Evolutionary conservation across 176 grass and related monocot genomes (phyloP), one percentile per base, ranked within the genome.

Genomic region (Oryza meridionalis): DNA sequence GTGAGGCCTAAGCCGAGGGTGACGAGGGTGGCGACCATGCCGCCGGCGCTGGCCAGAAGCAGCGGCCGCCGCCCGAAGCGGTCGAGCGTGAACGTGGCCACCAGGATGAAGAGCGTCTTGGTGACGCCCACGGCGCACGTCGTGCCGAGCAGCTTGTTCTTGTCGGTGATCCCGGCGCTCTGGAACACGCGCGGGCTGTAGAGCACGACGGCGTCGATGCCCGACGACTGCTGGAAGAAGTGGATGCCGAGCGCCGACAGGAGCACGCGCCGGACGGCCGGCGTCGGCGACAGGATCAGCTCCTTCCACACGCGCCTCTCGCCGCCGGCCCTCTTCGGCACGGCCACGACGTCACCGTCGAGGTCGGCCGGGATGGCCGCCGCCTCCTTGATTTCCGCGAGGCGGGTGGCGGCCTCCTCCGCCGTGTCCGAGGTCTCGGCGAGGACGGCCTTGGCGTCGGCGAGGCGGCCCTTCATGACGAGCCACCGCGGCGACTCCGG

Each of bases 221-320:
- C 94, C 2, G 94, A 96, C 26, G 94, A 81, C 82, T 96, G 94
- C 88, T 96, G 91, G 94, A 96, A 96, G 86, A 96, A 96, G 25
- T 96, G 91, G 72, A 96, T 84, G 66, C 91, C 94, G n/a, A 92
- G 0, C 0, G 83, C 91, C 2, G 86, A 32, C 21, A 96, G 69
- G 7, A 96, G 88, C 71, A 93, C 84, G n/a, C 81, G 88, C 0
- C 90, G 90, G 75, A 96, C 90, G 11, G 76, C 79, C 22, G 88
- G 78, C 29, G 75, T 59, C 6, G 91, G 91, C 6, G 59, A 67
- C 22, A 93, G 8, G 44, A 96, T 82, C 72, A 96, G 88, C 77
- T 96, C 88, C 55, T 73, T 93, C 94, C 94, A 96, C 59, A 93
- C 86, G 7, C 69, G 80, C 76, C 81, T 81, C 40, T 89, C 91